phyloP scores from a whole-genome alignment of 129 eudicot species.

The Dittrichia graveolens region DNA sequence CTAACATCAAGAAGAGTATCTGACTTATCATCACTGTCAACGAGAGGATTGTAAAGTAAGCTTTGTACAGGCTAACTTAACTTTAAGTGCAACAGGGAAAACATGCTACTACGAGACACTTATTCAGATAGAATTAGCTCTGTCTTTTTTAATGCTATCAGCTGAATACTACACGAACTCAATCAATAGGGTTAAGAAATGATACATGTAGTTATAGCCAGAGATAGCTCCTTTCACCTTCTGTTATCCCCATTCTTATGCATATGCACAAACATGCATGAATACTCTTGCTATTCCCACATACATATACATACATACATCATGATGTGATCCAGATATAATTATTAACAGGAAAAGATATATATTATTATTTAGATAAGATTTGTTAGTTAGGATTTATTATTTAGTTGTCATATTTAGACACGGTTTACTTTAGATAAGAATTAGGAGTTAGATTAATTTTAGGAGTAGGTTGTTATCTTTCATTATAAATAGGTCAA shows the following conservation, averaged over 20 bases:
- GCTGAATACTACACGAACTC: not conserved
- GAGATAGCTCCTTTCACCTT: not conserved
- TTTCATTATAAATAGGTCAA: no score
- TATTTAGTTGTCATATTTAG: no score
- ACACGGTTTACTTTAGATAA: no score
- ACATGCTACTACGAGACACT: not conserved
- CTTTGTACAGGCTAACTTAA: not conserved
- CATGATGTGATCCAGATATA: no score
- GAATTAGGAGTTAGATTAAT: no score
- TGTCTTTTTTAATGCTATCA: no score
- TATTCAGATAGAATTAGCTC: no score
- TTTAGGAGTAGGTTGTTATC: no score
- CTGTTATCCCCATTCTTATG: not conserved
- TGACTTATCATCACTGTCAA: constrained; percentile 1
- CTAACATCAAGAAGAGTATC: constrained; percentile 3
- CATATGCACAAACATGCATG: not conserved
- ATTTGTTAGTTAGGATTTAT: no score
- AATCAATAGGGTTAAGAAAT: not conserved
- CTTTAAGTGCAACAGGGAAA: not conserved
- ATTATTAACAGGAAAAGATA: no score
- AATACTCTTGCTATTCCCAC: constrained; percentile 4
- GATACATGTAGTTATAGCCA: not conserved
- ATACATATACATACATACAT: not conserved
- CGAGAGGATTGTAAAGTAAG: not conserved
- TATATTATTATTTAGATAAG: no score